Evolutionary conservation across 2,329 filamentous ascomycete genomes (phyloP).

Genomic region (Beauveria rudraprayagi): DNA sequence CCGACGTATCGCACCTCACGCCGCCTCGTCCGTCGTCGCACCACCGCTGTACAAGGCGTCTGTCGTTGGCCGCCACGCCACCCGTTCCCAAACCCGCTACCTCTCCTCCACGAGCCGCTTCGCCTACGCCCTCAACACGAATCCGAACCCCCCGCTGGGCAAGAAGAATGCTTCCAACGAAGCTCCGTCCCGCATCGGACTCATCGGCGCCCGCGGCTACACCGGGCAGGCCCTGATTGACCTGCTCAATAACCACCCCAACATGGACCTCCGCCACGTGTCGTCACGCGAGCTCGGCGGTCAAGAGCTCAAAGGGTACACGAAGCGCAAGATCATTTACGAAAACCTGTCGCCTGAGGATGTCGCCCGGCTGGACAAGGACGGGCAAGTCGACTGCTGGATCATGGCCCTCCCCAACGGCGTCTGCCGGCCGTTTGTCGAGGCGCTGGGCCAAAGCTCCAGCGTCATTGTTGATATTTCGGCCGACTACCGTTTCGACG

Average conservation of each 20-base stretch:
- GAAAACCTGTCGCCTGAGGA: conserved; percentile 86
- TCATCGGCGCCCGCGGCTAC: conserved; percentile 89
- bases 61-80: not conserved
- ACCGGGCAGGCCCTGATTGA: conserved; percentile 87
- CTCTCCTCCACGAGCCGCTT: conserved; percentile 1
- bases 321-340: conserved; percentile 85
- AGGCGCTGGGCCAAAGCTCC: conserved; percentile 64
- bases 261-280: conserved; percentile 84
- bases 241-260: conserved; percentile 78
- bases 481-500: conserved; percentile 91
- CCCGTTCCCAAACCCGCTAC: not conserved
- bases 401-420: conserved; percentile 95
- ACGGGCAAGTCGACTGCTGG: conserved; percentile 87
- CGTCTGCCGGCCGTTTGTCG: conserved; percentile 87
- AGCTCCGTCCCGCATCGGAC: conserved; percentile 68
- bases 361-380: conserved; percentile 73
- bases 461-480: conserved; percentile 88
- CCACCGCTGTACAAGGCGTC: not conserved
- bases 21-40: not conserved
- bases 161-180: conserved; percentile 81
- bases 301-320: conserved; percentile 80
- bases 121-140: conserved; percentile 13
- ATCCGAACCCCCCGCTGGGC: conserved; percentile 80
- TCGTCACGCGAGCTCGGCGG: conserved; percentile 89
- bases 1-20: not conserved